phyloP scores from a whole-genome alignment of 176 grass and related monocot genomes.

The Miscanthus lutarioriparius region DNA sequence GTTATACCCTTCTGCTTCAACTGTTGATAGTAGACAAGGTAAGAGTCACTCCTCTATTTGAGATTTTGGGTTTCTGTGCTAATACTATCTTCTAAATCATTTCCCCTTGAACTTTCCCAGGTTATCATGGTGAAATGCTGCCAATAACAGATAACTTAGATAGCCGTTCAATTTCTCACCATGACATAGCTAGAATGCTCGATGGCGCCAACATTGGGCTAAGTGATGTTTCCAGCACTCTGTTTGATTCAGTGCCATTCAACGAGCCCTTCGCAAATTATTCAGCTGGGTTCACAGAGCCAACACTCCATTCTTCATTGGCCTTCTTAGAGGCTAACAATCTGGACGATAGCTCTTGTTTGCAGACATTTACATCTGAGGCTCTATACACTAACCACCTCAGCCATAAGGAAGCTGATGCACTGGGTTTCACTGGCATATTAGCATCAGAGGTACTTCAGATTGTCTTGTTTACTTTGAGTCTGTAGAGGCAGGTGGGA shows the following conservation, averaged over 20 bases:
- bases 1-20: constrained; percentile 35
- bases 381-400: constrained; percentile 52
- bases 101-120: constrained; percentile 41
- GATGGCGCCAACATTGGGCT: constrained; percentile 40
- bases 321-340: constrained; percentile 35
- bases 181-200: constrained; percentile 65
- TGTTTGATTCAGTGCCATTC: constrained; percentile 60
- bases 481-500: not conserved
- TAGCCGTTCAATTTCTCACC: constrained; percentile 52
- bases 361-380: constrained; percentile 55
- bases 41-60: constrained; percentile 17
- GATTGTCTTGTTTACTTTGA: constrained; percentile 19
- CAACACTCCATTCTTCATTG: constrained; percentile 53
- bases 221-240: constrained; percentile 44
- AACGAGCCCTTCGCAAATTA: constrained; percentile 41
- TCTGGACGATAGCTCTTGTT: constrained; percentile 34
- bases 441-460: constrained; percentile 53
- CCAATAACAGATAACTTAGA: constrained; percentile 51
- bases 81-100: constrained; percentile 23
- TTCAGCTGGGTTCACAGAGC: constrained; percentile 40
- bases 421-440: constrained; percentile 43
- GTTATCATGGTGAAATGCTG: constrained; percentile 52
- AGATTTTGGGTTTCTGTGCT: constrained; percentile 2
- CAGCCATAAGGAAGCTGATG: constrained; percentile 45
- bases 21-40: constrained; percentile 47